Evolutionary conservation across 208 protist genomes (phyloP), one percentile per base, ranked within the genome.

Genomic region (Phytomonas sp.): DNA sequence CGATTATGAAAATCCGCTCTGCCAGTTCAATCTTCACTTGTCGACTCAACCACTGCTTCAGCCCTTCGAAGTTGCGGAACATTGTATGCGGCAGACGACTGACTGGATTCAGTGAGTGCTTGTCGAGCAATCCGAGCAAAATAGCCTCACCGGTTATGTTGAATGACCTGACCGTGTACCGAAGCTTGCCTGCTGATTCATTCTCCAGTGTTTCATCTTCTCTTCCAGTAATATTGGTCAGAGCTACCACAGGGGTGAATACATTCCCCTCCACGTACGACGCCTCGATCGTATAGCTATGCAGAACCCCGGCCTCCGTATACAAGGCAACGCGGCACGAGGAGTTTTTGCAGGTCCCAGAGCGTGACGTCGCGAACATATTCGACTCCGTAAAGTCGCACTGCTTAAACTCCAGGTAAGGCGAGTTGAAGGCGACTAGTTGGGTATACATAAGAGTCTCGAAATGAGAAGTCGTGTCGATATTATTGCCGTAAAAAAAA

Each of bases 401-500:
- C 31, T 79, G 86, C 31, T 79, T 81, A 78, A 97, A 98, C 60
- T 97, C 95, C 31, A 98, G 85, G 70, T 91, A 94, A 16, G 88
- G 87, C 33, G 84, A 94, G 88, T 98, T 97, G 31, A 97, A 62
- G 11, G 87, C 71, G 7, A 97, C 84, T 0, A 98, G 84, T 71
- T 95, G 93, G 0, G 92, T 76, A 69, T 94, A 98, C 7, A 96
- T 80, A 5, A 98, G 69, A 52, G 80, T 93, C 61, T 95, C 80
- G 32, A 95, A 71, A 72, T 94, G 82, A 31, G 81, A 76, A 29
- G 67, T 69, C 4, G 80, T 70, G 26, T 80, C 63, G 78, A 97
- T 86, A 36, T 77, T 80, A 73, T 98, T 98, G 63, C 94, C 96
- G 72, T 96, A 98, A 36, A 98, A 91, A 78, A 98, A 98, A 42